Evolutionary conservation across 2,329 filamentous ascomycete genomes (phyloP).

Genomic region (Cladosporium velox): DNA sequence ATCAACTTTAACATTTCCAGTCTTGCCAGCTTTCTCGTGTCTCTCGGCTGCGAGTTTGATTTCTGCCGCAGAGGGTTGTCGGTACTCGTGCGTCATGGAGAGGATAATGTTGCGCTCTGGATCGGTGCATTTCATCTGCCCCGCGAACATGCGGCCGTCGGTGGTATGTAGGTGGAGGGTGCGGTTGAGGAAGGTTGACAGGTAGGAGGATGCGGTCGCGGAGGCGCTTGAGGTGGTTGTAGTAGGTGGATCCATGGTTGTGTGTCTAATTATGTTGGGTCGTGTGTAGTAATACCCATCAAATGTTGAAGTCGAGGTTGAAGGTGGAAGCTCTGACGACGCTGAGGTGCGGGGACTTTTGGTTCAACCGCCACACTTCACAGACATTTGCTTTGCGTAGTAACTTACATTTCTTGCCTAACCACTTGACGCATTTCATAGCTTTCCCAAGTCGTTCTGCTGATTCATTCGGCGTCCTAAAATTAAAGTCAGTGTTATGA

Average conservation of each 20-base stretch:
- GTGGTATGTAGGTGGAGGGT: conserved; percentile 76
- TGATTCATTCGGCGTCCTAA: too few relatives aligned
- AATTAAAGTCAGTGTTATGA: too few relatives aligned
- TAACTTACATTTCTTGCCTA: background rate
- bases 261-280: background rate
- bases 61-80: conserved; percentile 60
- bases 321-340: background rate
- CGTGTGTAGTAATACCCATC: background rate
- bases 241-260: background rate
- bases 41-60: conserved; percentile 41
- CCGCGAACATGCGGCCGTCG: conserved; percentile 85
- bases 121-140: conserved; percentile 93
- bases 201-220: conserved; percentile 27
- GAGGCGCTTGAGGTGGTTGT: background rate
- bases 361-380: background rate
- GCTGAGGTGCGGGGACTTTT: background rate
- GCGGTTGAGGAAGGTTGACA: conserved; percentile 51
- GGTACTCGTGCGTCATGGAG: conserved; percentile 84
- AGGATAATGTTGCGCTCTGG: conserved; percentile 82
- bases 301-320: background rate
- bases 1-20: conserved; percentile 58
- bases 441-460: too few relatives aligned
- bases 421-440: too few relatives aligned
- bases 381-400: too few relatives aligned
- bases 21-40: conserved; percentile 33